A percentile compares a stretch with the other conserved stretches of the same genome.
phyloP scores from a whole-genome alignment of 169 alveolate species.

The Plasmodium knowlesi region DNA sequence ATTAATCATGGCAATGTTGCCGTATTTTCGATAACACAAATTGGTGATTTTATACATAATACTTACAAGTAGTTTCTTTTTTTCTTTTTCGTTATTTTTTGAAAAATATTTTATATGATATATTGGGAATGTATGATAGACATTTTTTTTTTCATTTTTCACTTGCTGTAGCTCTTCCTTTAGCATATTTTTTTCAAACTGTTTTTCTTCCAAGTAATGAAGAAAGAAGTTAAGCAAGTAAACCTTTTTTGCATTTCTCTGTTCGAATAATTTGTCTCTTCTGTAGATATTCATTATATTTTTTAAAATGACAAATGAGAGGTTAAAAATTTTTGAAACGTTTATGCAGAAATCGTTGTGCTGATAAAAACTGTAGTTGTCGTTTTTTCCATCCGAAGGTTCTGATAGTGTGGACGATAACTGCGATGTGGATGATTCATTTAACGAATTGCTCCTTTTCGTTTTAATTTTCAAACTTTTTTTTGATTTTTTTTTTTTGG shows the following conservation, averaged over 20 bases:
- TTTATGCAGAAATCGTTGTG: conserved; percentile 63
- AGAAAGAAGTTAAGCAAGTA: conserved; percentile 23
- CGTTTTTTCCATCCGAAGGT: conserved; percentile 14
- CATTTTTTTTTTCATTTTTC: conserved; percentile 10
- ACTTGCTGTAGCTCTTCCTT: conserved; percentile 16
- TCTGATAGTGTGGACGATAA: conserved; percentile 35
- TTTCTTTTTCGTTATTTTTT: conserved; percentile 41
- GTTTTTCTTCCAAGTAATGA: conserved; percentile 70
- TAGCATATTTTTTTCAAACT: conserved; percentile 39
- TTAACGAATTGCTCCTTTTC: conserved; percentile 19
- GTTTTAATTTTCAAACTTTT: conserved; percentile 38
- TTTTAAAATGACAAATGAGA: conserved; percentile 62
- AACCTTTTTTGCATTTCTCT: neutral
- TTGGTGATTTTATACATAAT: conserved; percentile 67
- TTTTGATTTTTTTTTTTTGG: conserved; percentile 64
- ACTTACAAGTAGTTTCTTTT: conserved; percentile 26
- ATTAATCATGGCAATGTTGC: conserved; percentile 29
- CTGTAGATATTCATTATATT: conserved; percentile 32
- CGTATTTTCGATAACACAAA: conserved; percentile 39
- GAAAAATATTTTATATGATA: conserved; percentile 53
- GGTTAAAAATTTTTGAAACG: conserved; percentile 45
- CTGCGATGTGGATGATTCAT: conserved; percentile 35
- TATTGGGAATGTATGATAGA: conserved; percentile 46
- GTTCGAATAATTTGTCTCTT: neutral
- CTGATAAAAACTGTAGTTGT: neutral